Evolutionary conservation across 2,329 filamentous ascomycete species (phyloP), one percentile per base, ranked within the genome.

Genomic region (Leptographium lundbergii): DNA sequence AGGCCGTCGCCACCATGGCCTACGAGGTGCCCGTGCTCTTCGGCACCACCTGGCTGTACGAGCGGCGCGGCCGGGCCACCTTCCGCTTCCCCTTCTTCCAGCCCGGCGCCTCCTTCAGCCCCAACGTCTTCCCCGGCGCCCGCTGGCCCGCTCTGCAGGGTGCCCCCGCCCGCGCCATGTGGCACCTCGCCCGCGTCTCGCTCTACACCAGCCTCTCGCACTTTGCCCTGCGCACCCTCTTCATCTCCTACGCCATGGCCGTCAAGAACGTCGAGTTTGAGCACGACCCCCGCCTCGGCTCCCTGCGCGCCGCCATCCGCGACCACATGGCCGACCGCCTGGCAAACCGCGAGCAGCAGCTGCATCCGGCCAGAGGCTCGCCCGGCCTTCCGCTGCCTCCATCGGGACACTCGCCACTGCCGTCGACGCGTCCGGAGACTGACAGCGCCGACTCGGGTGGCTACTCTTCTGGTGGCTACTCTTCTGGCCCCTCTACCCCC

Each of bases 51-150:
- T 56, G 29, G 24, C 11, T 59, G 6, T 60, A 54, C 36, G 59
- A 62, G 47, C 47, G 51, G 19, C 61, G 59, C n/a, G 62, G 64
- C 24, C 58, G 61, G 4, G 29, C 58, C 13, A 54, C 39, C 6
- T 65, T 64, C 54, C 56, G 59, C 3, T 64, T 66, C 39, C 65
- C 65, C 17, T 62, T 66, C 19, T 61, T 54, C 54, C 42, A 54
- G 55, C 60, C 62, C 22, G 24, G 56, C 17, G 48, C 39, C n/a
- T 5, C 13, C 3, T 64, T 65, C 60, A 52, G 58, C 54, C 61
- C 63, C 3, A 24, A 61, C 36, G 54, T 57, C 5, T 64, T 66
- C 36, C 61, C 61, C 11, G 25, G 25, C 5, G 24, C 39, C 27
- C 39, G 27, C 17, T 29, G 10, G 19, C 36, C 61, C 19, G 6